A percentile compares a stretch with the other conserved stretches of the same genome.
Conservation (phyloP, 2,329 filamentous ascomycete genomes). For the Hirsutella minnesotensis region DNA sequence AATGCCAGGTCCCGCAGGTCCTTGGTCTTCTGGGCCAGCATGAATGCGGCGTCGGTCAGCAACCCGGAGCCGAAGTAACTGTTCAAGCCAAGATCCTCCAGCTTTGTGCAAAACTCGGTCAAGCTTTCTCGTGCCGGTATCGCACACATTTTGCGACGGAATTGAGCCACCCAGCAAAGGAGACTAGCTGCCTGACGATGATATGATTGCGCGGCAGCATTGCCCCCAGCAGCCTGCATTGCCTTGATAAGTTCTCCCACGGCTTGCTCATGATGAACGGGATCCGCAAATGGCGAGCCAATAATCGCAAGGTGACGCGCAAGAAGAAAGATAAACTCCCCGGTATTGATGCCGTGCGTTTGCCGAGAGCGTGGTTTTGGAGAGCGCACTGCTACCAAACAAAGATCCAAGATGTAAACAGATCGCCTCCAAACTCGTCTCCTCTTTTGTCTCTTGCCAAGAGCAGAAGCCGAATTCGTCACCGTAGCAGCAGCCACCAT, state of each 20-base stretch:
- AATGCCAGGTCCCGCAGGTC: slow-evolving; percentile 41
- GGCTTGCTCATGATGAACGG: slow-evolving; percentile 6
- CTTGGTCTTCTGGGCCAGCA: slow-evolving; percentile 38
- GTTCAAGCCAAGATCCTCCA: slow-evolving; percentile 23
- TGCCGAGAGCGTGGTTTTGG: neutral
- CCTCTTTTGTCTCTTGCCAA: slow-evolving; percentile 4
- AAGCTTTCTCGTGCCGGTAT: slow-evolving; percentile 25
- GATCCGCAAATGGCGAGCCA: slow-evolving; percentile 5
- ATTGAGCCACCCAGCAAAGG: slow-evolving; percentile 33
- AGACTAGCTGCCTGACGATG: slow-evolving; percentile 23
- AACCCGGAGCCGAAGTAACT: slow-evolving; percentile 23
- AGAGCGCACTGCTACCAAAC: slow-evolving; percentile 8
- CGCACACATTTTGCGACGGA: slow-evolving; percentile 29
- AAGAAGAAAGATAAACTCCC: slow-evolving; percentile 13
- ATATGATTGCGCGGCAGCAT: slow-evolving; percentile 7
- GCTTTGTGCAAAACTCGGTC: slow-evolving; percentile 25
- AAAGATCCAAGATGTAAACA: slow-evolving; percentile 14
- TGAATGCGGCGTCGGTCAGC: slow-evolving; percentile 34
- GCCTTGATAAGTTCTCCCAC: slow-evolving; percentile 11
- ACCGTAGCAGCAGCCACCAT: slow-evolving; percentile 15
- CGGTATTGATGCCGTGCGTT: slow-evolving; percentile 1
- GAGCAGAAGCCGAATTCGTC: slow-evolving; percentile 7
- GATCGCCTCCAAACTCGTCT: slow-evolving; percentile 12
- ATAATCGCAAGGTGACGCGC: slow-evolving; percentile 15
- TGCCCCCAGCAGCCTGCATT: slow-evolving; percentile 4